Base-by-base conservation (phyloP, 2,329 filamentous ascomycete species). In the Coniochaeta pulveracea region DNA sequence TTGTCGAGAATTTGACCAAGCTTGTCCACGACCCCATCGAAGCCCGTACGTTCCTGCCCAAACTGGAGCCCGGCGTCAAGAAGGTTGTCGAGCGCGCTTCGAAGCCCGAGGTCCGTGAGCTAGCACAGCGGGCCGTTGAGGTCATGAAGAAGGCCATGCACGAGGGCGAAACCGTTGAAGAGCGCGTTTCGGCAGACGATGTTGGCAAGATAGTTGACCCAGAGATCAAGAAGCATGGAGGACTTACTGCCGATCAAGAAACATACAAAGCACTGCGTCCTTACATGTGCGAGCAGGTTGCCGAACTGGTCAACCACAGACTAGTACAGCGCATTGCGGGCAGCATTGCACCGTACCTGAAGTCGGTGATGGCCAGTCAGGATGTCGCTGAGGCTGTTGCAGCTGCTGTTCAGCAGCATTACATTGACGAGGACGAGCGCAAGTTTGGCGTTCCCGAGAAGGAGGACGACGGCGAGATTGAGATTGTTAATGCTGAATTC, bases 401-500 rank as follows among this genome's bases (percentile, higher is more conserved):
- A 17, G 69, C 79, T 22, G 76, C 73, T 17, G 65, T 96, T n/a
- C 73, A 93, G 55, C 57, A 78, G 39, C 74, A 80, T 61, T 95
- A 83, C 51, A 52, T 89, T 16, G 77, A 78, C 1, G 88, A 95
- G 57, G 89, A 96, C 45, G 68, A 85, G 49, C 83, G 85, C 56
- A 91, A 85, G 52, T 93, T 76, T 47, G 89, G 88, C 42, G 76
- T 80, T 34, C 84, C 86, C 3, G 69, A 84, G 43, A 83, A 88
- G 56, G 85, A 91, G 40, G 85, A 95, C 39, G 85, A 93, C 39
- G 88, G 86, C 38, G 91, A 98, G 61, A 69, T 80, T 15, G 91
- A 96, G 59, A 94, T 98, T 51, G 91, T 98, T 54, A 96, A 98
- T 49, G 89, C 91, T 28, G 82, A 91, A 53, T 98, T 98, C 65